Conservation (phyloP, 495 filamentous ascomycete genomes). For the Zalerion maritima region DNA sequence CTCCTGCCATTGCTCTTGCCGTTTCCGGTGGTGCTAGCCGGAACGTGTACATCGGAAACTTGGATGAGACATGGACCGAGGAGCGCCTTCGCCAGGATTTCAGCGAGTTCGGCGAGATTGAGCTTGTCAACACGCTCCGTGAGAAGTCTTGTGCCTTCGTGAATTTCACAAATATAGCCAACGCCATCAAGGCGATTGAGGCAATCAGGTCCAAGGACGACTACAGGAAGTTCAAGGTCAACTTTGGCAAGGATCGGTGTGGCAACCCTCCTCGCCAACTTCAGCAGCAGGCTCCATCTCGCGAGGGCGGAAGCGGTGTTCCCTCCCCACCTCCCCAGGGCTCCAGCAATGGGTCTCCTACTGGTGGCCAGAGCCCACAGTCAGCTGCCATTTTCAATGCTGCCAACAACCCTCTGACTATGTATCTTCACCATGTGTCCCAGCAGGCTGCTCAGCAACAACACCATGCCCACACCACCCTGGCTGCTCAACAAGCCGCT, state of each 20-base stretch:
- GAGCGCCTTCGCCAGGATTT: slow-evolving; percentile 93
- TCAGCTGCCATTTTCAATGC: slow-evolving; percentile 57
- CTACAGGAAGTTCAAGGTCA: slow-evolving; percentile 96
- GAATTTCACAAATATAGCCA: slow-evolving; percentile 99
- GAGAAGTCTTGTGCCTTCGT: slow-evolving; percentile 99
- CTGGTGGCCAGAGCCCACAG: slow-evolving; percentile 22
- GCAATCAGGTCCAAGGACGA: slow-evolving; percentile 88
- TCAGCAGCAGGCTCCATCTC: slow-evolving; percentile 33
- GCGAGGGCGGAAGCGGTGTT: slow-evolving; percentile 43
- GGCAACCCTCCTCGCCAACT: slow-evolving; percentile 87
- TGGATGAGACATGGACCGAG: slow-evolving; percentile 94
- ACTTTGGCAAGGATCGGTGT: slow-evolving; percentile 97
- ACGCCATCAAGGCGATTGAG: slow-evolving; percentile 98
- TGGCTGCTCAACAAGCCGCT: slow-evolving; percentile 44
- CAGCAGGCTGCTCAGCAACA: slow-evolving; percentile 64
- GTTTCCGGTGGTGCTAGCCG: slow-evolving; percentile 91
- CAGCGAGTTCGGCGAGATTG: slow-evolving; percentile 94
- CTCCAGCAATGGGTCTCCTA: slow-evolving; percentile 39
- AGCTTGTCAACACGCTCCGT: slow-evolving; percentile 87
- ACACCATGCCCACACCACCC: slow-evolving; percentile 51
- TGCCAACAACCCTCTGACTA: slow-evolving; percentile 78
- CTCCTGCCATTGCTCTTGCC: slow-evolving; percentile 88
- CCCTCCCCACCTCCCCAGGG: slow-evolving; percentile 46
- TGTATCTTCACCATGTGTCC: slow-evolving; percentile 81
- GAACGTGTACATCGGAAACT: slow-evolving; percentile 95